A percentile compares a stretch with the other conserved stretches of the same genome.
phyloP scores from a whole-genome alignment of 164 flowering plant species.

The Magnolia changhungtana region DNA sequence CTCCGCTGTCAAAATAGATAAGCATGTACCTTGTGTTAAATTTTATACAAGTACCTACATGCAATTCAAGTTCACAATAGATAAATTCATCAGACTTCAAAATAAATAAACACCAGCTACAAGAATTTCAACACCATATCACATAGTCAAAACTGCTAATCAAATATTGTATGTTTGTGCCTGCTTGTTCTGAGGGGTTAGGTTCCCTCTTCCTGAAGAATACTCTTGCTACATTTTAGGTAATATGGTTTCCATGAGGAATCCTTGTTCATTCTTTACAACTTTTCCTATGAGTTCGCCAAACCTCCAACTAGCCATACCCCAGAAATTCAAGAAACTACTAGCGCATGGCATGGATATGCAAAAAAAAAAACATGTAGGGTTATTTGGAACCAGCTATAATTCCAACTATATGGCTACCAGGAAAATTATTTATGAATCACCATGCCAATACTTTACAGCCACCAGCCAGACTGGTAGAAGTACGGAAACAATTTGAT shows the following conservation, averaged over 20 bases:
- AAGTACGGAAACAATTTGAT: not conserved
- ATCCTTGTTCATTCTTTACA: not conserved
- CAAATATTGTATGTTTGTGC: not conserved
- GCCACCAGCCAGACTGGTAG: not conserved
- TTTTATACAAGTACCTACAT: slow-evolving; percentile 1
- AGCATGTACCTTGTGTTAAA: slow-evolving; percentile 4
- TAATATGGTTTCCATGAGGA: not conserved
- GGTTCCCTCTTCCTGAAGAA: not conserved
- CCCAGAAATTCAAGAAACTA: not conserved
- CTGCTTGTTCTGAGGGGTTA: not conserved
- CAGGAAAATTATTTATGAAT: not conserved
- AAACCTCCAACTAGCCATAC: not conserved
- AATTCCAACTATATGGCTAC: not conserved
- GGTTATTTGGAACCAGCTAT: not conserved
- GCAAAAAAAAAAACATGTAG: no score
- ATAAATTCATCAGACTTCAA: not conserved
- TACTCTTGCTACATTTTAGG: not conserved
- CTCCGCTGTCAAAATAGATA: slow-evolving; percentile 47
- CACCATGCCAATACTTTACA: not conserved
- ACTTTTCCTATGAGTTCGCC: not conserved
- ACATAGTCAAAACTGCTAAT: not conserved
- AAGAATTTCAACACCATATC: not conserved
- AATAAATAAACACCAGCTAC: not conserved
- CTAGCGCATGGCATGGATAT: not conserved
- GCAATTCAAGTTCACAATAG: not conserved